phyloP scores from a whole-genome alignment of 179 eudicot species.

The Kewa caespitosa region DNA sequence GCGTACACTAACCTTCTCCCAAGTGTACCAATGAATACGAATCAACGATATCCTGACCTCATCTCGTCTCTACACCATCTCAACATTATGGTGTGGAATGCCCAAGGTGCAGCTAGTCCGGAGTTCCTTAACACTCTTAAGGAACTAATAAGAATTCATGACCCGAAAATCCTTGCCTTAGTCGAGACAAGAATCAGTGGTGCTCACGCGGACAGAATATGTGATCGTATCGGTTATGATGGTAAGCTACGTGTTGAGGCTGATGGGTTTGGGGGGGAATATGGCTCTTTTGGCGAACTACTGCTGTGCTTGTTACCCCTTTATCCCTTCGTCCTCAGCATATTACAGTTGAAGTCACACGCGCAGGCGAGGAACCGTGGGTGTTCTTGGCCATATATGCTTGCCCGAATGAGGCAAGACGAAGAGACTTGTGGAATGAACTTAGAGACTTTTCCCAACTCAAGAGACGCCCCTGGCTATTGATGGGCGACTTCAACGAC shows the following conservation, averaged over 20 bases:
- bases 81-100: background rate
- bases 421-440: background rate
- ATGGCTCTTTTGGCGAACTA: background rate
- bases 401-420: background rate
- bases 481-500: conserved; percentile 10
- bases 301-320: background rate
- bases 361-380: conserved; percentile 2
- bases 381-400: background rate
- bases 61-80: too few species aligned
- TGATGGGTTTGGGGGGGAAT: background rate
- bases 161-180: background rate
- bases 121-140: background rate
- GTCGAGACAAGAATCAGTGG: too few species aligned
- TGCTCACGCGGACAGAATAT: too few species aligned
- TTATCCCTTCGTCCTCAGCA: background rate
- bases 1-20: too few species aligned
- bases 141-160: background rate
- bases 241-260: too few species aligned
- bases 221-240: too few species aligned
- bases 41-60: too few species aligned
- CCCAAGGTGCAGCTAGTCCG: background rate
- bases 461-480: background rate
- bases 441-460: background rate
- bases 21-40: too few species aligned
- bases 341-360: background rate